These are phyloP conservation scores for Yamadazyma oceani DNA, from an alignment of 1,139 yeast genomes.

Conservation along the genomic window DNA sequence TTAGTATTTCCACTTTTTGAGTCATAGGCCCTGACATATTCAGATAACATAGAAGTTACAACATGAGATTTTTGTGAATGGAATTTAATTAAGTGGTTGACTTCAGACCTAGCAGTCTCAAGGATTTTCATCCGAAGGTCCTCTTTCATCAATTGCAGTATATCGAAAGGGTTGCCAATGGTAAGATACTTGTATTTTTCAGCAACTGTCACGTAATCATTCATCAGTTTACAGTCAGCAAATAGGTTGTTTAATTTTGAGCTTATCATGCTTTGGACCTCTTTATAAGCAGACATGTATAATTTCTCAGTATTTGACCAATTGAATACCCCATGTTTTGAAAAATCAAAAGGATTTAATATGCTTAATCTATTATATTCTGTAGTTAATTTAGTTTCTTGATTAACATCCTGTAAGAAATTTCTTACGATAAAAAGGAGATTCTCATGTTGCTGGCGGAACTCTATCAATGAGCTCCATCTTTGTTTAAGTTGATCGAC, in stretches of 20 bases:
- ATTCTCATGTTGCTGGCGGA: slow-evolving; percentile 58
- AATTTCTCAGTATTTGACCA: slow-evolving; percentile 34
- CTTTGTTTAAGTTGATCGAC: slow-evolving; percentile 48
- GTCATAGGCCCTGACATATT: slow-evolving; percentile 3
- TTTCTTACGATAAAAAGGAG: slow-evolving; percentile 42
- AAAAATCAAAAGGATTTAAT: slow-evolving; percentile 30
- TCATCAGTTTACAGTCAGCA: slow-evolving; percentile 26
- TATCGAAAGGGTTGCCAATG: slow-evolving; percentile 16
- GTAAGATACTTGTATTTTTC: slow-evolving; percentile 22
- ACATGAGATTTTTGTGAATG: not conserved
- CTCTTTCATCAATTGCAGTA: slow-evolving; percentile 33
- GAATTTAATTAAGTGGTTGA: slow-evolving; percentile 19
- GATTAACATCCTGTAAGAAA: slow-evolving; percentile 18
- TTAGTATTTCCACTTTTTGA: not conserved
- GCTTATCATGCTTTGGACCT: slow-evolving; percentile 24
- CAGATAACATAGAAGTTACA: not conserved
- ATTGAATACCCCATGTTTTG: slow-evolving; percentile 32
- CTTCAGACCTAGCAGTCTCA: slow-evolving; percentile 30
- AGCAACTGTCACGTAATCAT: slow-evolving; percentile 32
- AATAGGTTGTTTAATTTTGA: slow-evolving; percentile 27
- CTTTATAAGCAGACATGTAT: slow-evolving; percentile 25
- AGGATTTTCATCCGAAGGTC: slow-evolving; percentile 36
- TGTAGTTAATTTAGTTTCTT: slow-evolving; percentile 24
- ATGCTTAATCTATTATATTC: slow-evolving; percentile 26
- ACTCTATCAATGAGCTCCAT: slow-evolving; percentile 41